Evolutionary conservation across 2,329 filamentous ascomycete genomes (phyloP), one percentile per base, ranked within the genome.

Genomic region (Colletotrichum melonis): DNA sequence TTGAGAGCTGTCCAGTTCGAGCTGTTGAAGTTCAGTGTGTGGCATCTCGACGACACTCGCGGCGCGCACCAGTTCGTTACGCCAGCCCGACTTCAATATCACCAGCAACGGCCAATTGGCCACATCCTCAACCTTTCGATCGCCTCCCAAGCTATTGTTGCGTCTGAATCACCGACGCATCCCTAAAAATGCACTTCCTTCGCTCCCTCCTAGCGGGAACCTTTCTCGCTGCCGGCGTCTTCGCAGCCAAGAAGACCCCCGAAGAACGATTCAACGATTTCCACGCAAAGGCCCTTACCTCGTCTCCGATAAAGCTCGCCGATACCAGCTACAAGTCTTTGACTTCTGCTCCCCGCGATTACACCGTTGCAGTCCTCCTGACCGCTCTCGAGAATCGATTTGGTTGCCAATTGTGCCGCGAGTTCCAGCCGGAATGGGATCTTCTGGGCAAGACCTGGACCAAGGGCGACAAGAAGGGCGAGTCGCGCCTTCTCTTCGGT

Each of bases 341-440:
- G 77, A 97, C 94, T 3, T 85, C 90, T 19, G 84, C 90, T 1
- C 95, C 95, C 14, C 91, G 97, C 77, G 94, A 99, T 84, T 97
- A 98, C 82, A 92, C 92, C 52, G 89, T 93, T 32, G 92, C 92
- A 2, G 89, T 99, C 3, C 89, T 99, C 16, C 86, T 99, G 76
- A 99, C 97, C 1, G 97, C 97, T 49, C 85, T 95, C 79, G 95
- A 98, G 76, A 80, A 91, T 38, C 91, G 94, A 72, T 98, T 94
- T 81, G 94, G 93, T 73, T 99, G 97, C 82, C 87, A 92, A 76
- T 87, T 98, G 62, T 99, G 97, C 83, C 90, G 91, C 65, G 94
- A 97, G 66, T 98, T 99, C 82, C 94, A 98, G 82, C 93, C 95
- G 1, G 97, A 99, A 84, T 99, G 95, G 93, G 94, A 97, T 68